Percentiles rank a stretch among this genome's conserved stretches.
These are phyloP conservation scores for Balakata baccata DNA, from an alignment of 345 rosid species.

Conservation along the genomic window DNA sequence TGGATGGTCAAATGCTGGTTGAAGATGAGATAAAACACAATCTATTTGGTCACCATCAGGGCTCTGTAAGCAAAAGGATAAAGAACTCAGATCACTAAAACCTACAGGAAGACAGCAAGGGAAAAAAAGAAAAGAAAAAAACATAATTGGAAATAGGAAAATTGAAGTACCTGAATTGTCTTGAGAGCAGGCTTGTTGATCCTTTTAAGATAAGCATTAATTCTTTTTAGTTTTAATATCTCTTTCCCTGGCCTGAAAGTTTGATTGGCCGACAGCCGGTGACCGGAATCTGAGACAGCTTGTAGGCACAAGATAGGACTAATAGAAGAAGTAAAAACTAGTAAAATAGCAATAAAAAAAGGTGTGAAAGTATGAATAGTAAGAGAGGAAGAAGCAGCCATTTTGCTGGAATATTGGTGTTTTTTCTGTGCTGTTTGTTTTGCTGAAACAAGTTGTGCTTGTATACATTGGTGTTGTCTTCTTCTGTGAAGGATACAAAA, in stretches of 20 bases:
- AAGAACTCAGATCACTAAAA: slow-evolving; percentile 11
- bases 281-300: slow-evolving; percentile 37
- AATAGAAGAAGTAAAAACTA: slow-evolving; percentile 37
- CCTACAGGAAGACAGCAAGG: background rate
- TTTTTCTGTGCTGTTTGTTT: slow-evolving; percentile 34
- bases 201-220: slow-evolving; percentile 31
- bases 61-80: slow-evolving; percentile 22
- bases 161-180: slow-evolving; percentile 26
- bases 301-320: slow-evolving; percentile 38
- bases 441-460: slow-evolving; percentile 30
- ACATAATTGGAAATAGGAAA: background rate
- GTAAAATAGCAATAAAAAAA: slow-evolving; percentile 46
- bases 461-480: slow-evolving; percentile 57
- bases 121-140: background rate
- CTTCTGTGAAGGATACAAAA: slow-evolving; percentile 28
- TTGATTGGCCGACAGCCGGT: slow-evolving; percentile 25
- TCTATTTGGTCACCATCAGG: slow-evolving; percentile 35
- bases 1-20: slow-evolving; percentile 40
- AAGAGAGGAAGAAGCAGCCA: slow-evolving; percentile 47
- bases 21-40: slow-evolving; percentile 35
- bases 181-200: slow-evolving; percentile 34
- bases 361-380: slow-evolving; percentile 29
- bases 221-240: slow-evolving; percentile 13
- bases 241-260: slow-evolving; percentile 26
- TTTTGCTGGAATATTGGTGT: slow-evolving; percentile 47